Evolutionary conservation across 1,139 yeast genomes (phyloP).

Genomic region (Tardiomyces depauwii): DNA sequence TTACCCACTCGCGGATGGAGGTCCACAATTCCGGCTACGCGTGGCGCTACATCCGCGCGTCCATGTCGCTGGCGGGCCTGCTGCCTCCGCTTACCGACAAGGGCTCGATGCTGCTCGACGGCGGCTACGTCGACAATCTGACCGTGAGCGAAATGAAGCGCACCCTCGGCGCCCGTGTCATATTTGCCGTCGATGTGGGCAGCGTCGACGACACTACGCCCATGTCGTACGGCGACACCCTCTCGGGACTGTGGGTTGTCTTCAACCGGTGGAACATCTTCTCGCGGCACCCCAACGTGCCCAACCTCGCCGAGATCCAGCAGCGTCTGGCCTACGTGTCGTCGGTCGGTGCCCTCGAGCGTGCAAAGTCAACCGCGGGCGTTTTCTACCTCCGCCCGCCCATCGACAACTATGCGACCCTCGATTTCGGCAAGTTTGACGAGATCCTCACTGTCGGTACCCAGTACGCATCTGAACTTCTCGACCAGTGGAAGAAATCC

Average conservation of each 20-base stretch:
- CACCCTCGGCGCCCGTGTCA: constrained; percentile 72
- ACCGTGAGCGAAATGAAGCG: constrained; percentile 84
- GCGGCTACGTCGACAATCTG: constrained; percentile 89
- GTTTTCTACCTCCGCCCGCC: constrained; percentile 92
- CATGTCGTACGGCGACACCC: constrained; percentile 83
- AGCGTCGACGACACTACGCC: constrained; percentile 88
- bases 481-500: constrained; percentile 42
- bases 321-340: constrained; percentile 89
- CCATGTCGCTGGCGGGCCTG: constrained; percentile 93
- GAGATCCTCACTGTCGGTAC: constrained; percentile 79
- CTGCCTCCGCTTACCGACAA: constrained; percentile 73
- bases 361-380: constrained; percentile 76
- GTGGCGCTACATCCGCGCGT: constrained; percentile 92
- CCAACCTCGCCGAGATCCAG: constrained; percentile 92
- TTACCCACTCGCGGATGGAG: constrained; percentile 92
- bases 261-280: constrained; percentile 87
- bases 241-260: constrained; percentile 87
- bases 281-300: constrained; percentile 76
- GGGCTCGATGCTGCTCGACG: constrained; percentile 90
- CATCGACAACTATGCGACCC: constrained; percentile 78
- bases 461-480: constrained; percentile 52
- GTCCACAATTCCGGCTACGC: constrained; percentile 86
- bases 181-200: constrained; percentile 96
- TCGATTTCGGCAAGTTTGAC: constrained; percentile 86
- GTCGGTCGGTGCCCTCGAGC: constrained; percentile 83